These are phyloP conservation scores for Pseudogymnoascus sp. DNA, from an alignment of 2,329 filamentous ascomycete genomes.

Conservation along the genomic window DNA sequence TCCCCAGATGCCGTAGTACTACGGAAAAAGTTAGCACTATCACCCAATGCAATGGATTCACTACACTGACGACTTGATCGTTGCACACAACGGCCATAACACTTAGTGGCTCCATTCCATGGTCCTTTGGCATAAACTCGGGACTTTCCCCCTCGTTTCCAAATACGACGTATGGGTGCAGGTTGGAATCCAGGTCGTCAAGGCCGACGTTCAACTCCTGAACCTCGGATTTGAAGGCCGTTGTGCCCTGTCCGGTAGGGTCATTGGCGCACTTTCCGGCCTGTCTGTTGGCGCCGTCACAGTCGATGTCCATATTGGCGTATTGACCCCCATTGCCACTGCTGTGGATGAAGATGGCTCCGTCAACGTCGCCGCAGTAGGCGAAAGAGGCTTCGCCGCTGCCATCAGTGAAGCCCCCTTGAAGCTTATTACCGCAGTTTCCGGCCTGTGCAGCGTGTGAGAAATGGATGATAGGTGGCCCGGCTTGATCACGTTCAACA, in stretches of 20 bases:
- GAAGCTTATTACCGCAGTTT: neutral
- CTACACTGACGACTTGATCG: constrained; percentile 9
- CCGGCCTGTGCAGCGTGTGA: neutral
- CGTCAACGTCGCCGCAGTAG: constrained; percentile 2
- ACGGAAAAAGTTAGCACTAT: neutral
- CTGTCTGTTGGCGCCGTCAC: neutral
- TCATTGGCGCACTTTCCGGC: constrained; percentile 1
- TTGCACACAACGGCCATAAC: constrained; percentile 12
- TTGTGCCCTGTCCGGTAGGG: neutral
- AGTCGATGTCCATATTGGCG: constrained; percentile 10
- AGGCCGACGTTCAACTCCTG: constrained; percentile 9
- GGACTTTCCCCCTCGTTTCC: constrained; percentile 17
- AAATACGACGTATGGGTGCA: constrained; percentile 24
- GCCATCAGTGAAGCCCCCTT: neutral
- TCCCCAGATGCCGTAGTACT: constrained; percentile 11
- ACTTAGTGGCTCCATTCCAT: constrained; percentile 8
- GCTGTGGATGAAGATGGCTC: constrained; percentile 2
- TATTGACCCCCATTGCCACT: neutral
- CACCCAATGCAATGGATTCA: neutral
- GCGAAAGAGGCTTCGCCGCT: neutral
- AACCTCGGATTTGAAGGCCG: neutral
- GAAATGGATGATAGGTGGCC: neutral
- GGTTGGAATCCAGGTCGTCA: constrained; percentile 21
- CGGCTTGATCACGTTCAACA: neutral
- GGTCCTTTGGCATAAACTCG: neutral